Percentiles rank a stretch among this genome's conserved stretches.
Conservation (phyloP, 768 basidiomycete species). For the Termitomyces sp. region DNA sequence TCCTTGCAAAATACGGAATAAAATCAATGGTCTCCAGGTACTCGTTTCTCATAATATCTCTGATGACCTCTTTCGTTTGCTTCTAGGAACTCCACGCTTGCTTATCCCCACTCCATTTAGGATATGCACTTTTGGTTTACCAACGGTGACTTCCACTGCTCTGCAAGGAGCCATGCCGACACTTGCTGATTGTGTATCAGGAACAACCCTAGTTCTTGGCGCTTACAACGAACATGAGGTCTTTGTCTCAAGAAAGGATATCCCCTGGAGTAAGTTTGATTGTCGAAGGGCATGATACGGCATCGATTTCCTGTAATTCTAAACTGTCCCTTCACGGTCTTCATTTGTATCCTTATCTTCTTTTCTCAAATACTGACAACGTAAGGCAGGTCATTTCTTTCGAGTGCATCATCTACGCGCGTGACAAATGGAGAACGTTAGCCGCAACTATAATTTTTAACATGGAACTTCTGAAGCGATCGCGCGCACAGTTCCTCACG, state of each 20-base stretch:
- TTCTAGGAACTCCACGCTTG: not conserved
- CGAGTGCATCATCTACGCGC: too few relatives aligned
- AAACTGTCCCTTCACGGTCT: not conserved
- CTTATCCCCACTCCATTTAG: not conserved
- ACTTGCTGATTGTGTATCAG: not conserved
- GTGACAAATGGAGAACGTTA: not conserved
- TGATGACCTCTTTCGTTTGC: not conserved
- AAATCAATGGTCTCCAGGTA: not conserved
- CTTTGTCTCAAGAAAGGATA: not conserved
- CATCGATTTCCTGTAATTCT: not conserved
- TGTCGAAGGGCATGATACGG: not conserved
- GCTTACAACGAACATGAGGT: not conserved
- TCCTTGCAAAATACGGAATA: not conserved
- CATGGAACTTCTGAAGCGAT: not conserved
- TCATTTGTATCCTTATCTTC: not conserved
- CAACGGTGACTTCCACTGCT: not conserved
- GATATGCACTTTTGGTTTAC: not conserved
- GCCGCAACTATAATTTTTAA: not conserved
- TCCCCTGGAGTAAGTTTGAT: not conserved
- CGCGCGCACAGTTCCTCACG: not conserved
- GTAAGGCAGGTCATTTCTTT: not conserved
- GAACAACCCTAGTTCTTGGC: not conserved
- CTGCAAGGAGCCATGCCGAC: not conserved
- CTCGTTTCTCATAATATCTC: not conserved
- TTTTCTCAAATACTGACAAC: not conserved